phyloP scores from a whole-genome alignment of 2,329 filamentous ascomycete genomes.

The Exophiala spinifera region DNA sequence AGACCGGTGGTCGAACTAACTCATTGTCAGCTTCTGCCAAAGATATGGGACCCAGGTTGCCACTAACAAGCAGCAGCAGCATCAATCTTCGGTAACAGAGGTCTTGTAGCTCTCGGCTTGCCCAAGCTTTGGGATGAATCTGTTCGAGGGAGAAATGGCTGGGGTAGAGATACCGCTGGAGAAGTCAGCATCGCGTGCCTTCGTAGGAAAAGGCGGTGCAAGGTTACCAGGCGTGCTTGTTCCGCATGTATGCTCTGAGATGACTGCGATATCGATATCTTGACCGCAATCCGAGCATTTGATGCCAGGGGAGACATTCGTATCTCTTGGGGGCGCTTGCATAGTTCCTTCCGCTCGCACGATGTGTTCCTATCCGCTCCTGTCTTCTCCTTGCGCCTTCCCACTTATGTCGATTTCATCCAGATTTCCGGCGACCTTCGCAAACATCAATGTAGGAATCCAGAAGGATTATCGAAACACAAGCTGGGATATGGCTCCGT shows the following conservation, averaged over 20 bases:
- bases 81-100: conserved; percentile 23
- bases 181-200: conserved; percentile 15
- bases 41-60: neutral
- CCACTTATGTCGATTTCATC: neutral
- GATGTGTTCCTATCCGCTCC: neutral
- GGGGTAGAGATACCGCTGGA: conserved; percentile 10
- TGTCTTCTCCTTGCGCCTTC: neutral
- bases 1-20: conserved; percentile 7
- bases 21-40: neutral
- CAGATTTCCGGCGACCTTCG: neutral
- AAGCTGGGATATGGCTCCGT: conserved; percentile 6
- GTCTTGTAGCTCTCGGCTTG: conserved; percentile 12
- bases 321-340: conserved; percentile 47
- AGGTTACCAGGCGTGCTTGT: conserved; percentile 38
- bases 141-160: conserved; percentile 16
- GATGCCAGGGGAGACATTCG: conserved; percentile 73
- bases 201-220: conserved; percentile 18
- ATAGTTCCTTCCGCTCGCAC: conserved; percentile 17
- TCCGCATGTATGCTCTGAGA: conserved; percentile 79
- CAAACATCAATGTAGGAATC: neutral
- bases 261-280: conserved; percentile 77
- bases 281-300: conserved; percentile 79
- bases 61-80: conserved; percentile 20
- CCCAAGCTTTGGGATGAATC: conserved; percentile 13
- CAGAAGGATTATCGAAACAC: neutral